Evolutionary conservation across 75 land plant species (phyloP).

Genomic region (Picea glauca): DNA sequence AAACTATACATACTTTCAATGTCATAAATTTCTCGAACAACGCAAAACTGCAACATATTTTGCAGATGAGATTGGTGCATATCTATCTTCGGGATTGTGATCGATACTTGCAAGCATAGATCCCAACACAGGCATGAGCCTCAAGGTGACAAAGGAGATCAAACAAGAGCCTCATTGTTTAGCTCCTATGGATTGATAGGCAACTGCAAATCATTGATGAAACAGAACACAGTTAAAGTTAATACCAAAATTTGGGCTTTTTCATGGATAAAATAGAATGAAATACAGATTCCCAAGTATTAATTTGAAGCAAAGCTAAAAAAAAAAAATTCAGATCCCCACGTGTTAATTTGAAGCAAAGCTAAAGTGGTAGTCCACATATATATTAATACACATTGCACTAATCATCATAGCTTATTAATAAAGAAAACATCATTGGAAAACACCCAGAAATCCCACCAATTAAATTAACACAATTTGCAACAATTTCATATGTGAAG

Average conservation of each 20-base stretch:
- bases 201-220: constrained; percentile 59
- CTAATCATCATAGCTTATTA: no score
- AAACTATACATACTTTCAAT: constrained; percentile 55
- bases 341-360: no score
- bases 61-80: constrained; percentile 73
- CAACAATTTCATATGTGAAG: no score
- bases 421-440: no score
- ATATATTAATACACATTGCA: not conserved
- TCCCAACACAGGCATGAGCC: constrained; percentile 64
- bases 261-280: not conserved
- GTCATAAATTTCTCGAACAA: constrained; percentile 82
- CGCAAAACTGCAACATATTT: constrained; percentile 92
- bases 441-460: no score
- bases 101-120: constrained; percentile 90
- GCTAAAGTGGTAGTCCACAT: not conserved
- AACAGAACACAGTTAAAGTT: not conserved
- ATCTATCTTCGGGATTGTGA: constrained; percentile 74
- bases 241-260: not conserved
- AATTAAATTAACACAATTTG: no score
- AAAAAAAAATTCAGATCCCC: no score
- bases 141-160: no score
- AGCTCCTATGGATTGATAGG: constrained; percentile 66
- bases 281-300: not conserved
- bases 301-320: not conserved
- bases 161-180: constrained; percentile 90